Conservation (phyloP, 192 early-diverging fungal genomes). For the Phycomyces nitens region DNA sequence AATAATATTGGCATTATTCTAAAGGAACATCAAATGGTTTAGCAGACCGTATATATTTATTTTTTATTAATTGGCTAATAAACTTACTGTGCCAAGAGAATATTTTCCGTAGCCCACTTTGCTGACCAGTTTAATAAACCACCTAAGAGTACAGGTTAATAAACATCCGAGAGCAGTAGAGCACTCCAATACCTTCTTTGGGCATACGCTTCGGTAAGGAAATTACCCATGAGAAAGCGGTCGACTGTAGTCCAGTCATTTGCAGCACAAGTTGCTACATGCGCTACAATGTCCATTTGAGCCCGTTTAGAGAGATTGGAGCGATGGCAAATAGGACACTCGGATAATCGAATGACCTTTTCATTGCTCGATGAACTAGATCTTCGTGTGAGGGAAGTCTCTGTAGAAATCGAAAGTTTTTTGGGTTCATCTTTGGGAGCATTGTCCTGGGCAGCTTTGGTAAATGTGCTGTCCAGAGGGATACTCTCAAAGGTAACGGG, state of each 20-base stretch:
- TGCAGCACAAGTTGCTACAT: conserved; percentile 70
- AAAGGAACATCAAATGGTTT: no score
- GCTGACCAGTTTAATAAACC: conserved; percentile 38
- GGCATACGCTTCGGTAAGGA: conserved; percentile 72
- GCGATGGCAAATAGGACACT: conserved; percentile 70
- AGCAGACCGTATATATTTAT: no score
- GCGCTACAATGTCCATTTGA: conserved; percentile 73
- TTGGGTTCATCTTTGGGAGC: neutral
- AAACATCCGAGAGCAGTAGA: no score
- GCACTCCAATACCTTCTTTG: conserved; percentile 73
- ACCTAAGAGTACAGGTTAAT: no score
- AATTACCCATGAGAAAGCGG: conserved; percentile 69
- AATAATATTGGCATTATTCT: conserved; percentile 73
- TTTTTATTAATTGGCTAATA: no score
- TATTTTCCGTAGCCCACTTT: conserved; percentile 46
- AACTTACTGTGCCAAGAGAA: conserved; percentile 30
- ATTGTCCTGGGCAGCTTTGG: neutral
- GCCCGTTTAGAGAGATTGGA: conserved; percentile 43
- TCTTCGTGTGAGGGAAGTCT: neutral
- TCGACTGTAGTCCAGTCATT: conserved; percentile 66
- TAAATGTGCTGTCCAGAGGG: neutral
- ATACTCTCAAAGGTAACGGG: neutral
- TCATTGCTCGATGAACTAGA: conserved; percentile 35
- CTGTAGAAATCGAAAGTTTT: neutral
- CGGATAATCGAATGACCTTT: conserved; percentile 57